Conservation (phyloP, 371 early-diverging fungal genomes). For the Synchytrium microbalum region DNA sequence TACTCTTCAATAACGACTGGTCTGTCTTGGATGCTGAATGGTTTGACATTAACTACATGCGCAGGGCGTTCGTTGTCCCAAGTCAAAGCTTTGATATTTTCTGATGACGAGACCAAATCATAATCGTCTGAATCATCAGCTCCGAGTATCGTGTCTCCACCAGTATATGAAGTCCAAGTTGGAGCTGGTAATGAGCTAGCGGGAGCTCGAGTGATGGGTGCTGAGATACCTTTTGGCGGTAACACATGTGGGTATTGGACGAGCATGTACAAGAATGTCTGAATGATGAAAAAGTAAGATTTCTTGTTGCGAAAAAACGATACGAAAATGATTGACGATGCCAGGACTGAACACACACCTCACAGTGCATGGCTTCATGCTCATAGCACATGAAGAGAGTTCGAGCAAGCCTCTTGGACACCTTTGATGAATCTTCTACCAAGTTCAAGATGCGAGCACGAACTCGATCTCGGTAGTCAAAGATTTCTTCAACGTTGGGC, state of each 20-base stretch:
- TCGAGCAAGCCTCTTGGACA: conserved; percentile 21
- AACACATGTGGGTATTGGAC: conserved; percentile 51
- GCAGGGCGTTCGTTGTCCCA: conserved; percentile 87
- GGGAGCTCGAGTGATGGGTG: conserved; percentile 1
- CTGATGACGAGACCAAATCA: conserved; percentile 11
- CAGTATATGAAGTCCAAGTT: conserved; percentile 23
- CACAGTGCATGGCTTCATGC: conserved; percentile 88
- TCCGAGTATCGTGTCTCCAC: neutral
- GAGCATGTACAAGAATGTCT: conserved; percentile 74
- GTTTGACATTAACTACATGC: conserved; percentile 24
- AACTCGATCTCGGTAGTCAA: conserved; percentile 56
- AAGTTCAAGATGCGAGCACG: conserved; percentile 48
- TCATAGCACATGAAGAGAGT: conserved; percentile 80
- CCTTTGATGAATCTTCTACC: conserved; percentile 14
- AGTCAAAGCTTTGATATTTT: conserved; percentile 61
- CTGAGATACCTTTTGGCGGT: conserved; percentile 28
- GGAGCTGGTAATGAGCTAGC: too few species aligned
- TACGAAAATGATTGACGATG: too few species aligned
- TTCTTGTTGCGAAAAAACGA: neutral
- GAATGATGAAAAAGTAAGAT: neutral
- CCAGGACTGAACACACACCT: conserved; percentile 39
- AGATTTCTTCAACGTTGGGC: conserved; percentile 60
- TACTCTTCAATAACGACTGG: conserved; percentile 80
- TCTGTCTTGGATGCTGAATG: conserved; percentile 61
- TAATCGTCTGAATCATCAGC: conserved; percentile 10